Percentiles rank a stretch among this genome's conserved stretches.
Conservation (phyloP, 306 rosid species). For the Inga oerstediana region DNA sequence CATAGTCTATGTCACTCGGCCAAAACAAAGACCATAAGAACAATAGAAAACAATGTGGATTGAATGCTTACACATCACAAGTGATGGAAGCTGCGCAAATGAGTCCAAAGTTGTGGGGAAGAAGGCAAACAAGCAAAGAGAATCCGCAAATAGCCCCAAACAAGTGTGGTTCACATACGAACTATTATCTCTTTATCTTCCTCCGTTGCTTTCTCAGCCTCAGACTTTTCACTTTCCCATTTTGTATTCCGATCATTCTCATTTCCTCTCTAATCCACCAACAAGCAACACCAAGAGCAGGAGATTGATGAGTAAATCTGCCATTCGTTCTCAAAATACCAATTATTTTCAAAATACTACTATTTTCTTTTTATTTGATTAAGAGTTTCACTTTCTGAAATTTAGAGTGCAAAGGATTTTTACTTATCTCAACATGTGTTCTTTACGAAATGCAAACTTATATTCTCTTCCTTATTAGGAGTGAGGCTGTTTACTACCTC, state of each 20-base stretch:
- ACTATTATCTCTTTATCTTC: slow-evolving; percentile 83
- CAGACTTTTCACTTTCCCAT: slow-evolving; percentile 33
- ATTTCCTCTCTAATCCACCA: not conserved
- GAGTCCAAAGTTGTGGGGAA: not conserved
- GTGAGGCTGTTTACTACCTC: too few species aligned
- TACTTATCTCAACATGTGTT: too few species aligned
- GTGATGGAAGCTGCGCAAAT: not conserved
- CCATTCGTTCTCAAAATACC: not conserved
- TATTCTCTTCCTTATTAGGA: too few species aligned
- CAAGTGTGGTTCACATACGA: slow-evolving; percentile 57
- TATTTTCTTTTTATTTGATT: too few species aligned
- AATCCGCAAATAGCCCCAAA: not conserved
- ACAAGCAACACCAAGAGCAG: not conserved
- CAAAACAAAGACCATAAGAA: not conserved
- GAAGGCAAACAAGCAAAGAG: slow-evolving; percentile 29
- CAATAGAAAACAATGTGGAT: not conserved
- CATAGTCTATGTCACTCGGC: not conserved
- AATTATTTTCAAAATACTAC: too few species aligned
- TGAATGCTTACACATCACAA: not conserved
- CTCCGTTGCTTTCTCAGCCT: slow-evolving; percentile 66
- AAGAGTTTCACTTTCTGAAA: too few species aligned
- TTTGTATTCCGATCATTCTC: not conserved
- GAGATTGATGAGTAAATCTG: not conserved
- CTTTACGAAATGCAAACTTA: too few species aligned
- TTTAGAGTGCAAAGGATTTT: too few species aligned